These are phyloP conservation scores for Nemophila menziesii DNA, from an alignment of 257 asterid genomes.

Conservation along the genomic window DNA sequence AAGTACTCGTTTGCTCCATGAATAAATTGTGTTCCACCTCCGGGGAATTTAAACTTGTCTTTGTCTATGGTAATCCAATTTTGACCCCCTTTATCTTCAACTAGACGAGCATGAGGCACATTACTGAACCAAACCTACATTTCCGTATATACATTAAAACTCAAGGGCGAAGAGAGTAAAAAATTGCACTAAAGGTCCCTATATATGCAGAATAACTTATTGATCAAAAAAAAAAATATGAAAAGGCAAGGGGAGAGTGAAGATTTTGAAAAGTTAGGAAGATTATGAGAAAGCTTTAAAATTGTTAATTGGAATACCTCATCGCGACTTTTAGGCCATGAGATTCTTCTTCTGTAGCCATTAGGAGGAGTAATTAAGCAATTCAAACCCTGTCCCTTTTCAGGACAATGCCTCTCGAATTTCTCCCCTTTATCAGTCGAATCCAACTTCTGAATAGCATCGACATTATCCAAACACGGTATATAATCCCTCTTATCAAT, in stretches of 20 bases:
- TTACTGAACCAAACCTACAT: slow-evolving; percentile 93
- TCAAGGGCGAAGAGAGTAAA: neutral
- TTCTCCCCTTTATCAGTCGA: slow-evolving; percentile 70
- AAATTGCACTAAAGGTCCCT: too few species aligned
- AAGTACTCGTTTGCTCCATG: slow-evolving; percentile 90
- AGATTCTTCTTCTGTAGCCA: slow-evolving; percentile 66
- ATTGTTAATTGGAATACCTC: slow-evolving; percentile 37
- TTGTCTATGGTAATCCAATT: slow-evolving; percentile 71
- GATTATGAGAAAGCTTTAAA: too few species aligned
- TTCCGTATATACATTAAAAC: neutral
- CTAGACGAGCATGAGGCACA: slow-evolving; percentile 89
- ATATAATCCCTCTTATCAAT: slow-evolving; percentile 72
- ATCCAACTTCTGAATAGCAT: slow-evolving; percentile 47
- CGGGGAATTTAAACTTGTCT: slow-evolving; percentile 94
- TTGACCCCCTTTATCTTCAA: slow-evolving; percentile 92
- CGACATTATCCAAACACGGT: slow-evolving; percentile 83
- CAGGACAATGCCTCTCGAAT: slow-evolving; percentile 92
- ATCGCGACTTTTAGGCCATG: slow-evolving; percentile 92
- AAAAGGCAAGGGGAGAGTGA: too few species aligned
- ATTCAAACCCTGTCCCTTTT: slow-evolving; percentile 44
- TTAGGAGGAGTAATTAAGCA: slow-evolving; percentile 79
- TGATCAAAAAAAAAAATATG: too few species aligned
- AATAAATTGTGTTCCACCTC: slow-evolving; percentile 94
- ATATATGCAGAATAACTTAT: too few species aligned
- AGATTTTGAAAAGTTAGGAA: too few species aligned